Percentiles rank a stretch among this genome's conserved stretches.
Conservation (phyloP, 116 monocot genomes). For the Phalaenopsis hybrid region DNA sequence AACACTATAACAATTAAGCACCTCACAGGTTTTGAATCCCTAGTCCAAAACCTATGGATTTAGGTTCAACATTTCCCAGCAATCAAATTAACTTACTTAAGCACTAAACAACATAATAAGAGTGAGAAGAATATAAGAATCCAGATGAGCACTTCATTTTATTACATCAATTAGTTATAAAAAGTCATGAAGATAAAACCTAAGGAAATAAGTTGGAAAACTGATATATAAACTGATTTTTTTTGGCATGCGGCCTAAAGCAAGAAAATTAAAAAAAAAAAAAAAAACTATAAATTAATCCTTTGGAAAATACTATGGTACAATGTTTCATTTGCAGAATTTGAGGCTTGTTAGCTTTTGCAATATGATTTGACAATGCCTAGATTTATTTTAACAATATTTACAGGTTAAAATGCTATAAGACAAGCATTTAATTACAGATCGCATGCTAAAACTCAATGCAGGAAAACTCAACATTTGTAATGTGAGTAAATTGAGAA, state of each 20-base stretch:
- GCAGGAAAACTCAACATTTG: no score
- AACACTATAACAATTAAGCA: neutral
- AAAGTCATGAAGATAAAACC: neutral
- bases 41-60: no score
- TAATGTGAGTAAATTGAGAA: neutral
- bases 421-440: neutral
- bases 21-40: neutral
- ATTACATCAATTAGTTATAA: neutral
- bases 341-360: neutral
- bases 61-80: no score
- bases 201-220: neutral
- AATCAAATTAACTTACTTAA: neutral
- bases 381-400: neutral
- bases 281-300: neutral
- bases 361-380: neutral
- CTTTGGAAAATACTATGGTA: neutral
- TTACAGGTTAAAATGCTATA: neutral
- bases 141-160: no score
- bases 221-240: neutral
- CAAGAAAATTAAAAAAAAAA: neutral
- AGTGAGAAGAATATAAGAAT: neutral
- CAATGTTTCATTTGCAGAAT: neutral
- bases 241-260: neutral
- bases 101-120: neutral
- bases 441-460: neutral